phyloP scores from a whole-genome alignment of 257 asterid genomes.

The Leonotis leonurus region DNA sequence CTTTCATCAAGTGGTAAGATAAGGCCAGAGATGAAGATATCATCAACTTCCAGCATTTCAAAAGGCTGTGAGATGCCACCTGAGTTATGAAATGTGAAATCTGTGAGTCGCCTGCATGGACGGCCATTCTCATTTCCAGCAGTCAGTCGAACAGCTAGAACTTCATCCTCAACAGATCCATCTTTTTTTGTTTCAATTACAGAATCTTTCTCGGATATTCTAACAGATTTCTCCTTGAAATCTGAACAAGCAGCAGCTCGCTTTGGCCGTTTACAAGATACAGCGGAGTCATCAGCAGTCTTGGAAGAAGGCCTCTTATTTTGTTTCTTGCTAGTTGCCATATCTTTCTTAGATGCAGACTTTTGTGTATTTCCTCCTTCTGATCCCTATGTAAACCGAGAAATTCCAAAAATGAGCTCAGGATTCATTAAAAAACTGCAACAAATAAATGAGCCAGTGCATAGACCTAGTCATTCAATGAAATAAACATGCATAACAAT shows the following conservation, averaged over 20 bases:
- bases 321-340: conserved; percentile 28
- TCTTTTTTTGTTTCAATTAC: conserved; percentile 55
- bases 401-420: not conserved
- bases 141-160: conserved; percentile 65
- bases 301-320: conserved; percentile 45
- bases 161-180: conserved; percentile 56
- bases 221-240: conserved; percentile 61
- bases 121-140: conserved; percentile 57
- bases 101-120: conserved; percentile 69
- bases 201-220: conserved; percentile 33
- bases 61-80: conserved; percentile 68
- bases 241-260: conserved; percentile 78
- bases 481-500: not conserved
- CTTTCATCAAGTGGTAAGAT: conserved; percentile 65
- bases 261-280: conserved; percentile 66
- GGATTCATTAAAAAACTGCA: not conserved
- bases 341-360: conserved; percentile 32
- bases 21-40: conserved; percentile 63
- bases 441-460: not conserved
- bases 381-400: conserved; percentile 27
- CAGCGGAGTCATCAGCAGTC: conserved; percentile 27
- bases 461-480: not conserved
- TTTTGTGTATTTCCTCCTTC: conserved; percentile 22
- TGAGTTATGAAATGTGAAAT: conserved; percentile 59
- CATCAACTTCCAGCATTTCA: conserved; percentile 79